These are phyloP conservation scores for Fusarium albidum DNA, from an alignment of 2,329 filamentous ascomycete species.

Conservation along the genomic window DNA sequence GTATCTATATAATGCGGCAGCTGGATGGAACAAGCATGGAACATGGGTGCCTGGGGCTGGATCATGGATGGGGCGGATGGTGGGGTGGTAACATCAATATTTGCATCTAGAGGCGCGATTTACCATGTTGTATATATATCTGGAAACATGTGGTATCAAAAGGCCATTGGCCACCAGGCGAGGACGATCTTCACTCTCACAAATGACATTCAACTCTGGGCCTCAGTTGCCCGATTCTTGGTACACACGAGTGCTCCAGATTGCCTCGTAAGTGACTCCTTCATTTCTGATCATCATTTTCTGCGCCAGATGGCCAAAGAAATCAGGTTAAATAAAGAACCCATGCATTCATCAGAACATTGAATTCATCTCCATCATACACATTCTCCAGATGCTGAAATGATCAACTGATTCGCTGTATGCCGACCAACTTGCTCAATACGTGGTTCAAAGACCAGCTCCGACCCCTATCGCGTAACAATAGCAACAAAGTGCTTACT, in stretches of 20 bases:
- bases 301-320: not conserved
- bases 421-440: conserved; percentile 5
- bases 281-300: not conserved
- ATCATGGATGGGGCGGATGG: conserved; percentile 22
- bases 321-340: not conserved
- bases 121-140: conserved; percentile 34
- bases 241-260: not conserved
- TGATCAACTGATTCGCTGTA: not conserved
- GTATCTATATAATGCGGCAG: conserved; percentile 29
- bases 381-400: conserved; percentile 12
- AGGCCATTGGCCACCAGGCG: conserved; percentile 25
- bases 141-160: not conserved
- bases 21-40: conserved; percentile 17
- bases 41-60: conserved; percentile 22
- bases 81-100: conserved; percentile 25
- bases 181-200: conserved; percentile 42
- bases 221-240: not conserved
- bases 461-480: conserved; percentile 1
- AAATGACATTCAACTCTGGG: conserved; percentile 23
- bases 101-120: conserved; percentile 39
- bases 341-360: conserved; percentile 17
- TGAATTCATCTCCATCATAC: conserved; percentile 28
- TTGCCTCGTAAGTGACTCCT: not conserved
- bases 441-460: conserved; percentile 13
- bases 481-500: conserved; percentile 15